These are phyloP conservation scores for Lasiodiplodia sp. DNA, from an alignment of 2,329 filamentous ascomycete genomes.

Conservation along the genomic window DNA sequence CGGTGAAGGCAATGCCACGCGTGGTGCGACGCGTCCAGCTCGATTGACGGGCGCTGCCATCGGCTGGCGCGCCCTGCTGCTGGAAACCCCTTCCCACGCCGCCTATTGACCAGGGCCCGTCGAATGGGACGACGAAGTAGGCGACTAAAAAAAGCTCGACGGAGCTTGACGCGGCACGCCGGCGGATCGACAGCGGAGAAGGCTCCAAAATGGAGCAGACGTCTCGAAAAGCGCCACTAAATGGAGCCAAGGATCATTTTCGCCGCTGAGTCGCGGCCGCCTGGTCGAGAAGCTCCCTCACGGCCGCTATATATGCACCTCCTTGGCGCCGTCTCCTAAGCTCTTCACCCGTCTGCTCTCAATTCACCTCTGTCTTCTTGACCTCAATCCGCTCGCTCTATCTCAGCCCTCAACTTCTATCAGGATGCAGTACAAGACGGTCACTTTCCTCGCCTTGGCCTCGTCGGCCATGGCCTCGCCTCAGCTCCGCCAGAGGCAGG, in stretches of 20 bases:
- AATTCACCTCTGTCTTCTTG: conserved; percentile 1
- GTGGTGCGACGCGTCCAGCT: conserved; percentile 15
- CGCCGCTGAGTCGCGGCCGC: not conserved
- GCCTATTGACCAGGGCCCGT: not conserved
- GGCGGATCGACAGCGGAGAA: conserved; percentile 25
- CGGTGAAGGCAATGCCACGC: conserved; percentile 4
- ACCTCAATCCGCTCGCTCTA: conserved; percentile 3
- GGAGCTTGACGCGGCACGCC: conserved; percentile 11
- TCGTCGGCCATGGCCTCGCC: conserved; percentile 33
- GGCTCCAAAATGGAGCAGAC: conserved; percentile 11
- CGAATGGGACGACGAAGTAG: not conserved
- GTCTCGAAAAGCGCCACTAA: conserved; percentile 9
- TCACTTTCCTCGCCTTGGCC: conserved; percentile 41
- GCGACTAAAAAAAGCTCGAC: conserved; percentile 12
- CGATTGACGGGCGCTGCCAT: not conserved
- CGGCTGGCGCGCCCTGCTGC: not conserved
- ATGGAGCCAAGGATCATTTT: conserved; percentile 4
- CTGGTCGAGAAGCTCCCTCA: conserved; percentile 18
- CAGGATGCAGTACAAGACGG: conserved; percentile 43
- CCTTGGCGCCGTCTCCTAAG: not conserved
- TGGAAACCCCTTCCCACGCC: not conserved
- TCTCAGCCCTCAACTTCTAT: not conserved
- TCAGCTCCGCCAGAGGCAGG: conserved; percentile 14
- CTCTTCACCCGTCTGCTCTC: conserved; percentile 21
- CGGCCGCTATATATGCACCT: conserved; percentile 4